Percentiles rank a stretch among this genome's conserved stretches.
phyloP scores from a whole-genome alignment of 768 basidiomycete species.

The Grammothele lineata region DNA sequence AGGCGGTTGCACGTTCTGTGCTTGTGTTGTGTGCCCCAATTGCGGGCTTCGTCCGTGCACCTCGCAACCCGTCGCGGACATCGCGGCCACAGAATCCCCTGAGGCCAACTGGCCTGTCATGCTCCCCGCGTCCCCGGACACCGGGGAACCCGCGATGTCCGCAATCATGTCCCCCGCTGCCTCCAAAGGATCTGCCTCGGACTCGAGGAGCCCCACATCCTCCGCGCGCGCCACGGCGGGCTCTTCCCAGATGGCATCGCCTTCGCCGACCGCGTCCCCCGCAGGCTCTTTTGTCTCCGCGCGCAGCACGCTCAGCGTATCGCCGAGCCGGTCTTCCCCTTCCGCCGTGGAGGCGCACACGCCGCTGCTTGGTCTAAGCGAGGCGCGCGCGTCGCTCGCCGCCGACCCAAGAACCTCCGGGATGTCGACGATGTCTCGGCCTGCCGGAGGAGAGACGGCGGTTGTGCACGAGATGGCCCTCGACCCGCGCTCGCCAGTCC shows the following conservation, averaged over 20 bases:
- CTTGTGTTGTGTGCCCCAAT: too few species aligned
- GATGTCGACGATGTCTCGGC: too few species aligned
- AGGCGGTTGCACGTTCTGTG: too few species aligned
- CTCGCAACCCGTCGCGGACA: too few species aligned
- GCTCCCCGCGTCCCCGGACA: too few species aligned
- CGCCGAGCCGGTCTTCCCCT: neutral
- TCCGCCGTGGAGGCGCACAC: neutral
- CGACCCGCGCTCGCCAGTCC: conserved; percentile 15
- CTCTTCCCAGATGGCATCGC: neutral
- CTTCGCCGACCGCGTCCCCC: neutral
- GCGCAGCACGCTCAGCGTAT: neutral
- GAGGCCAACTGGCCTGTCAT: too few species aligned
- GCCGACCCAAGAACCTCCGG: too few species aligned
- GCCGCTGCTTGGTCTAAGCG: conserved; percentile 4
- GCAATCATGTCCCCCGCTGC: too few species aligned
- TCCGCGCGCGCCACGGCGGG: neutral
- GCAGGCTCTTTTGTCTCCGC: neutral
- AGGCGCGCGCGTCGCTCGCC: neutral
- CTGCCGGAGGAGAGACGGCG: neutral
- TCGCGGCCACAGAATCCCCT: too few species aligned
- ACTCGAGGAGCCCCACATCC: neutral
- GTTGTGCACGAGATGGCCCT: conserved; percentile 4
- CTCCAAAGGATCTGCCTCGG: too few species aligned
- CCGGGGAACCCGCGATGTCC: too few species aligned
- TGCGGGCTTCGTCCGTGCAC: too few species aligned